phyloP scores from a whole-genome alignment of 257 asterid species.

The Rauvolfia tetraphylla region DNA sequence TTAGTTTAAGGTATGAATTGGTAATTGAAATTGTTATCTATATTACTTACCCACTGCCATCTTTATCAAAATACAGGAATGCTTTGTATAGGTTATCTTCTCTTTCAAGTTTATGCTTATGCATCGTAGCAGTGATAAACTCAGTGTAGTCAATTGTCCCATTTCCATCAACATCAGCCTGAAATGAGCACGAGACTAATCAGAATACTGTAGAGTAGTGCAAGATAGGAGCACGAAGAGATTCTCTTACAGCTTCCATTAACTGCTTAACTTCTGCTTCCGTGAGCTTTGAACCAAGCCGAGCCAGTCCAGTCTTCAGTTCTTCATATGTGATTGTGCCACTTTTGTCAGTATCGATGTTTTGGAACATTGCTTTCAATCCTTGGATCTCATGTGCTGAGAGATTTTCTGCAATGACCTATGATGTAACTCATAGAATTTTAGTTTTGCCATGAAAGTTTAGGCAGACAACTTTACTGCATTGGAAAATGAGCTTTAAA shows the following conservation, averaged over 20 bases:
- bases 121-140: slow-evolving; percentile 92
- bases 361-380: slow-evolving; percentile 74
- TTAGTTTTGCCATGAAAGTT: not conserved
- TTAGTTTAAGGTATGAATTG: not conserved
- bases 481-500: not conserved
- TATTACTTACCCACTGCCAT: slow-evolving; percentile 63
- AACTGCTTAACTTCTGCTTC: slow-evolving; percentile 86
- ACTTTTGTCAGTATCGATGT: slow-evolving; percentile 78
- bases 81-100: slow-evolving; percentile 79
- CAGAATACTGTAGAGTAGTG: not conserved
- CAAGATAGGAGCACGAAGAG: not conserved
- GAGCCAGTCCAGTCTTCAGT: slow-evolving; percentile 70
- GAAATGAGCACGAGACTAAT: slow-evolving; percentile 1
- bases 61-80: slow-evolving; percentile 77
- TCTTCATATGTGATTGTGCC: slow-evolving; percentile 88
- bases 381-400: slow-evolving; percentile 85
- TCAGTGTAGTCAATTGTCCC: slow-evolving; percentile 84
- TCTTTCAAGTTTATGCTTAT: slow-evolving; percentile 77
- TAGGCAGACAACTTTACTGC: not conserved
- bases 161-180: slow-evolving; percentile 96
- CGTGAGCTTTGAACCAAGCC: slow-evolving; percentile 81
- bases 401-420: slow-evolving; percentile 90
- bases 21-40: not conserved
- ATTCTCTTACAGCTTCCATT: slow-evolving; percentile 77
- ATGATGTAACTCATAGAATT: not conserved